Percentiles rank a stretch among this genome's conserved stretches.
phyloP scores from a whole-genome alignment of 345 rosid genomes.

The Eucalyptus erythrocorys region DNA sequence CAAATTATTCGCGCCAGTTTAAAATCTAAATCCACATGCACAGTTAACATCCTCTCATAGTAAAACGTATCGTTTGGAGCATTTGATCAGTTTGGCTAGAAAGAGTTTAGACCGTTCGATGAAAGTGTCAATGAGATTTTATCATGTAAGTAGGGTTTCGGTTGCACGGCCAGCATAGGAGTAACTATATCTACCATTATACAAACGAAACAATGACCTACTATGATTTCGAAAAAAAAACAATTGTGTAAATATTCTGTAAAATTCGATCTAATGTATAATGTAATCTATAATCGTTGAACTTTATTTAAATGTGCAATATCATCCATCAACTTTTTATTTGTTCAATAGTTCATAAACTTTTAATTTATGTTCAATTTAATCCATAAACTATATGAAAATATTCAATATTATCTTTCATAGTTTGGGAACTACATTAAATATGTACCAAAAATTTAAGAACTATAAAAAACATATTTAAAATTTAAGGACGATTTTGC shows the following conservation, averaged over 20 bases:
- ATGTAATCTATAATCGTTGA: fast-evolving
- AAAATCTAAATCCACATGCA: not conserved
- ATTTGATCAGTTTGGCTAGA: not conserved
- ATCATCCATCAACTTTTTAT: not conserved
- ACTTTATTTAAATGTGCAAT: too few relatives aligned
- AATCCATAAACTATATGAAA: too few relatives aligned
- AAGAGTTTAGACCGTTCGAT: not conserved
- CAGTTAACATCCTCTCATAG: not conserved
- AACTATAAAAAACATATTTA: too few relatives aligned
- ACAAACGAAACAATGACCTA: not conserved
- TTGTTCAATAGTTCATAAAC: too few relatives aligned
- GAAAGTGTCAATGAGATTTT: not conserved
- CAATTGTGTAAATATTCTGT: too few relatives aligned
- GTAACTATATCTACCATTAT: not conserved
- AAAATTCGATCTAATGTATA: too few relatives aligned
- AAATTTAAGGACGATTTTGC: fast-evolving
- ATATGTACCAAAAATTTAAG: fast-evolving
- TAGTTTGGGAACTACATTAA: too few relatives aligned
- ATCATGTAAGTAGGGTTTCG: not conserved
- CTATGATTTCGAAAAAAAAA: too few relatives aligned
- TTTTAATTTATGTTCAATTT: too few relatives aligned
- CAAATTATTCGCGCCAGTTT: not conserved
- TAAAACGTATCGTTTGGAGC: not conserved
- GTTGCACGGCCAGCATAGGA: not conserved
- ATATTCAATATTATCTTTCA: too few relatives aligned